Evolutionary conservation across 768 basidiomycete genomes (phyloP).

Genomic region (Cantharellus anzutake): DNA sequence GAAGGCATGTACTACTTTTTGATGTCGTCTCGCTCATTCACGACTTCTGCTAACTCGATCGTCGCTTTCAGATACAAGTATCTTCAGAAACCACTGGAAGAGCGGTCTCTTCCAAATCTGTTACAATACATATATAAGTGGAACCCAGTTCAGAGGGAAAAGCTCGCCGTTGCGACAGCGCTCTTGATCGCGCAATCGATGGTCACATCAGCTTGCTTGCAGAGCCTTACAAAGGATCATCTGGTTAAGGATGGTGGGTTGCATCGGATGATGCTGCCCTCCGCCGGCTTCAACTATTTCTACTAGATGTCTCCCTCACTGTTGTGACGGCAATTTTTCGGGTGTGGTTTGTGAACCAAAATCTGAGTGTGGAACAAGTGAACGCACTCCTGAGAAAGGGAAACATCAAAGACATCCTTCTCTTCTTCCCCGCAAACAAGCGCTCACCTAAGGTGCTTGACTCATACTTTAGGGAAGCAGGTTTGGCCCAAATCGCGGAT

Average conservation of each 20-base stretch:
- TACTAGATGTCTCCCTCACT: constrained; percentile 51
- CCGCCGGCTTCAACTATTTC: not conserved
- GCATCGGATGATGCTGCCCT: not conserved
- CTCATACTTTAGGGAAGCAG: constrained; percentile 70
- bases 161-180: constrained; percentile 64
- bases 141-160: constrained; percentile 56
- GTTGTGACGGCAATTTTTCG: constrained; percentile 67
- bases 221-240: constrained; percentile 79
- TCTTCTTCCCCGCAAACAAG: constrained; percentile 76
- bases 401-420: constrained; percentile 65
- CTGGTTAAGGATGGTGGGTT: constrained; percentile 77
- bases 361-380: constrained; percentile 61
- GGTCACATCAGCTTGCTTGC: constrained; percentile 55
- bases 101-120: constrained; percentile 57
- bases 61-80: constrained; percentile 69
- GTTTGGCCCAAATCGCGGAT: constrained; percentile 66
- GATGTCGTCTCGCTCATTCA: not conserved
- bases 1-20: constrained; percentile 36
- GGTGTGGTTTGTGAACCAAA: constrained; percentile 59
- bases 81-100: constrained; percentile 92
- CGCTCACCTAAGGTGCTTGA: constrained; percentile 57
- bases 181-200: constrained; percentile 73
- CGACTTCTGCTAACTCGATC: not conserved
- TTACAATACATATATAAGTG: constrained; percentile 84
- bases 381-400: constrained; percentile 64